Evolutionary conservation across 805 yeast species (phyloP), one percentile per base, ranked within the genome.

Genomic region (Lipomyces lipofer): DNA sequence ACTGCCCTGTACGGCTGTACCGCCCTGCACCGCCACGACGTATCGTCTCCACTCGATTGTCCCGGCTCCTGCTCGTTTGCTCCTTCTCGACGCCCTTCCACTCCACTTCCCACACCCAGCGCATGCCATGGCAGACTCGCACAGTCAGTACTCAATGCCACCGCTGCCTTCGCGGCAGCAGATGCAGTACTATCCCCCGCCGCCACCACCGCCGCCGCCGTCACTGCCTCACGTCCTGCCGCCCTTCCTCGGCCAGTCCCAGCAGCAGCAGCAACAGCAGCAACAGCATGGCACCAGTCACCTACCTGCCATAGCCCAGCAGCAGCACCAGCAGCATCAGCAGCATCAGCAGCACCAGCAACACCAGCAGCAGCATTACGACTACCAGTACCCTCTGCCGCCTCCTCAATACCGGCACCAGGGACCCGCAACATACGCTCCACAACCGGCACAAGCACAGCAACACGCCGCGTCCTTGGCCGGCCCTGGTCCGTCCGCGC

Each of bases 181-280:
- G n/a, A n/a, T n/a, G n/a, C n/a, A n/a, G n/a, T n/a, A n/a, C 27
- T 13, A 33, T 10, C 38, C 43, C 35, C 15, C 29, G 7, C 49
- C 17, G 12, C 40, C 40, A 3, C 36, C 49, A 2, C 46, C 24
- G n/a, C 19, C 40, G 15, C 38, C 19, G 4, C 12, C n/a, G 25
- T 30, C 30, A 24, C 40, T 21, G 36, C 36, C 29, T 35, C 47
- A 21, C 21, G 45, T 42, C 15, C 45, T 15, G 33, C 32, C 29
- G 15, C 29, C 29, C 24, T 25, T 22, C 29, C 15, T 25, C 24
- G n/a, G 24, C 13, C 29, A 40, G 44, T 12, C 50, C 3, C 33
- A 38, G 15, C 35, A 17, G 43, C 51, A 17, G 47, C 43, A 47
- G n/a, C 44, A 24, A 42, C 56, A 9, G 42, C 52, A 19, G 44